These are phyloP conservation scores for Arthrobotrys conoides DNA, from an alignment of 2,329 filamentous ascomycete genomes.

Conservation along the genomic window DNA sequence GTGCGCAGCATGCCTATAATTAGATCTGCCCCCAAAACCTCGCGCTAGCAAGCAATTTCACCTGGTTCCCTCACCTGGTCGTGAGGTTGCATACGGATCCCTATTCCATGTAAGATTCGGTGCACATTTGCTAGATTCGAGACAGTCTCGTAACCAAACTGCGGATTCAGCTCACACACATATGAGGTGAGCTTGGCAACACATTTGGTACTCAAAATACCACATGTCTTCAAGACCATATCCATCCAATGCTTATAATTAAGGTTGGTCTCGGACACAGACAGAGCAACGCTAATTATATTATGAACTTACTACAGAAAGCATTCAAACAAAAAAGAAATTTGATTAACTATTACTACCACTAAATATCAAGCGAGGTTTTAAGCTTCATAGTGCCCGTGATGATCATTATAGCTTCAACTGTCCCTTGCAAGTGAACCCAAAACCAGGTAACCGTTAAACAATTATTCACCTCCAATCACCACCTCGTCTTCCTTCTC, in stretches of 20 bases:
- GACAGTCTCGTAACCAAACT: no score
- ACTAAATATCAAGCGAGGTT: not conserved
- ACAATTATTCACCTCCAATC: not conserved
- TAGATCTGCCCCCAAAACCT: not conserved
- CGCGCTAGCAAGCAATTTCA: slow-evolving; percentile 20
- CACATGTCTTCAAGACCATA: no score
- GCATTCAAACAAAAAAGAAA: no score
- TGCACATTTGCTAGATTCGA: not conserved
- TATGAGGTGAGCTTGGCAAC: not conserved
- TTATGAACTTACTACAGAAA: no score
- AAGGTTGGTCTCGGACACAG: not conserved
- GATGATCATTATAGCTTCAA: not conserved
- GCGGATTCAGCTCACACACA: no score
- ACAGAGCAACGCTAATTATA: no score
- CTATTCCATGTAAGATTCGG: not conserved
- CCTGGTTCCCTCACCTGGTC: not conserved
- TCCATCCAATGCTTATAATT: no score
- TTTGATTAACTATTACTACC: not conserved
- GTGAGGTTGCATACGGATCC: not conserved
- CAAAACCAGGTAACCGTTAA: not conserved
- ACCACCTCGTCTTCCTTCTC: not conserved
- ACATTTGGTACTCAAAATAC: not conserved
- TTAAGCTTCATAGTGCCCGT: no score
- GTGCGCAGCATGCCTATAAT: slow-evolving; percentile 29
- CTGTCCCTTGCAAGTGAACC: no score